Percentiles rank a stretch among this genome's conserved stretches.
phyloP scores from a whole-genome alignment of 129 eudicot species.

The Sambucus nigra region DNA sequence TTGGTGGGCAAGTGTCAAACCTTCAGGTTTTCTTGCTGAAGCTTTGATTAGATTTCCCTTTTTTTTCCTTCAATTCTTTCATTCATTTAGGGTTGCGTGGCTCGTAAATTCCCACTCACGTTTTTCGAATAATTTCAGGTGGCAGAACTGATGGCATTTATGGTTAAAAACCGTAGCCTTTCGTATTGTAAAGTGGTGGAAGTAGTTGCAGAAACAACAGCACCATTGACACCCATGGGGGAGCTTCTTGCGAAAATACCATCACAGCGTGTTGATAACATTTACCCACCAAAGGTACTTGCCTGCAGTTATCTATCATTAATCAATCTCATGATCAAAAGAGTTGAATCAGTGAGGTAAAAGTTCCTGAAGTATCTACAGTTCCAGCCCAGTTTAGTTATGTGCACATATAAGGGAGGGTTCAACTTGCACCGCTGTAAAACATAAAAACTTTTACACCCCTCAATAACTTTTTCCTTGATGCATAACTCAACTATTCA shows the following conservation, averaged over 20 bases:
- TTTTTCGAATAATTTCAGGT: constrained; percentile 43
- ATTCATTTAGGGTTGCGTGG: background rate
- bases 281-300: constrained; percentile 44
- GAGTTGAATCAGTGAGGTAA: too few relatives aligned
- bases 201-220: constrained; percentile 94
- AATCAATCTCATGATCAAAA: too few relatives aligned
- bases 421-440: too few relatives aligned
- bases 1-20: constrained; percentile 92
- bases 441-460: too few relatives aligned
- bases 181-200: constrained; percentile 87
- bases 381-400: too few relatives aligned
- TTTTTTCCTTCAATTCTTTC: too few relatives aligned
- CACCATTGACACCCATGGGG: constrained; percentile 75
- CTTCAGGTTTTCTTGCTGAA: constrained; percentile 60
- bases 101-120: background rate
- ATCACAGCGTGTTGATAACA: constrained; percentile 37
- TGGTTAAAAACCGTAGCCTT: constrained; percentile 68
- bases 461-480: too few relatives aligned
- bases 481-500: too few relatives aligned
- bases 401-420: too few relatives aligned
- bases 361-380: too few relatives aligned
- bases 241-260: constrained; percentile 75
- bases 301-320: too few relatives aligned
- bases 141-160: constrained; percentile 85
- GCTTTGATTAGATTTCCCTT: too few relatives aligned